These are phyloP conservation scores for Colletotrichum graminicola DNA, from an alignment of 2,329 filamentous ascomycete species.

Conservation along the genomic window DNA sequence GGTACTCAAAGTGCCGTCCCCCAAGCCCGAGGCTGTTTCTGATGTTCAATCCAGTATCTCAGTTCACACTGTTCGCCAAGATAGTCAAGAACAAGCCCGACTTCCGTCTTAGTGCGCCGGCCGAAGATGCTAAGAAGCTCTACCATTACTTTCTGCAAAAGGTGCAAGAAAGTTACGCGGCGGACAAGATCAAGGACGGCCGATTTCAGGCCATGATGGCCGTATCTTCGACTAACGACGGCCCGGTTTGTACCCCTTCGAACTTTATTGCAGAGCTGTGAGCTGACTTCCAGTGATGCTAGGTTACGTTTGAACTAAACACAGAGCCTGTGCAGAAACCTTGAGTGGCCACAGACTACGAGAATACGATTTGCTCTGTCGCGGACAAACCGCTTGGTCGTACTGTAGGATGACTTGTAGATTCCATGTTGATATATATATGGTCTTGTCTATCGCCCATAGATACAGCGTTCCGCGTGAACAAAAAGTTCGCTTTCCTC, in stretches of 20 bases:
- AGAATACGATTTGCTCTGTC: neutral
- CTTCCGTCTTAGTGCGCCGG: slow-evolving; percentile 88
- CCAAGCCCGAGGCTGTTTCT: neutral
- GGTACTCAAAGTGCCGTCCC: slow-evolving; percentile 67
- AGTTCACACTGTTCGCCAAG: slow-evolving; percentile 92
- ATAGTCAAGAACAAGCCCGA: slow-evolving; percentile 98
- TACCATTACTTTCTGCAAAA: slow-evolving; percentile 88
- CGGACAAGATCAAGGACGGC: slow-evolving; percentile 90
- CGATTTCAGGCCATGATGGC: slow-evolving; percentile 99
- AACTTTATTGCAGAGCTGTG: neutral
- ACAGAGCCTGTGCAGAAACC: slow-evolving; percentile 3
- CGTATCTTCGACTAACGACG: slow-evolving; percentile 90
- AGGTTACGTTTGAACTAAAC: slow-evolving; percentile 44
- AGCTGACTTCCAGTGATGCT: neutral
- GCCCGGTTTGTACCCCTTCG: slow-evolving; percentile 62
- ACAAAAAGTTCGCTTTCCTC: neutral
- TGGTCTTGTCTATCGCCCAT: neutral
- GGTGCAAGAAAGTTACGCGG: slow-evolving; percentile 77
- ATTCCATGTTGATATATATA: neutral
- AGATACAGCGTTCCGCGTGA: neutral
- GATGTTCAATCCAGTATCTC: slow-evolving; percentile 76
- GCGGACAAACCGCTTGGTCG: neutral
- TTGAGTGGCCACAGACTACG: neutral
- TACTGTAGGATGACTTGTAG: neutral
- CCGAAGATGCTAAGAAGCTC: slow-evolving; percentile 81